phyloP scores from a whole-genome alignment of 225 moss, liverwort and hornwort genomes.

The Antitrichia curtipendula region DNA sequence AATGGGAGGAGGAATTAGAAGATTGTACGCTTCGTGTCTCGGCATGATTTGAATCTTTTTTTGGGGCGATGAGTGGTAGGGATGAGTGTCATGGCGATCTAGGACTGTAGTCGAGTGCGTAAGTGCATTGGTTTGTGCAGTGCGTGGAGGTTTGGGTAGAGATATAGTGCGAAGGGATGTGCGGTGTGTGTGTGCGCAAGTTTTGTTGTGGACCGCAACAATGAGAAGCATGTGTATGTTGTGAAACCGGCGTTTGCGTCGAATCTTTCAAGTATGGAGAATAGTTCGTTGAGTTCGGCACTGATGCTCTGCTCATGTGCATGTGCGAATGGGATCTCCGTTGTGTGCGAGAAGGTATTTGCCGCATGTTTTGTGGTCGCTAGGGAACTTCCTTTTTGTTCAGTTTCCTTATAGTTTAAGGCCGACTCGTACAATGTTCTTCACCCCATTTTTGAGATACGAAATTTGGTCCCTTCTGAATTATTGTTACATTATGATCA shows the following conservation, averaged over 20 bases:
- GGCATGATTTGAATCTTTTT: neutral
- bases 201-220: conserved; percentile 9
- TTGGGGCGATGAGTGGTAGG: neutral
- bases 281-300: conserved; percentile 5
- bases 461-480: neutral
- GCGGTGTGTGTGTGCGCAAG: conserved; percentile 8
- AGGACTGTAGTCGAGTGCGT: neutral
- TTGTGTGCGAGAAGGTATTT: conserved; percentile 31
- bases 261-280: conserved; percentile 16
- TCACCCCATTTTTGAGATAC: neutral
- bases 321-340: conserved; percentile 18
- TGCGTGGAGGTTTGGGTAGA: conserved; percentile 17
- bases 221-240: conserved; percentile 8
- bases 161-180: neutral
- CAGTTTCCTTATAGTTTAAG: neutral
- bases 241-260: conserved; percentile 3
- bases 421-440: too few species aligned
- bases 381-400: neutral
- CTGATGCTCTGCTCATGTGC: conserved; percentile 2
- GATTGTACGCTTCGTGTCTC: neutral
- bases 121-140: neutral
- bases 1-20: neutral
- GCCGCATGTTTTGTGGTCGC: neutral
- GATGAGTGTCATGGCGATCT: neutral
- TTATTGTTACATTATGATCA: neutral